Conservation (phyloP, 108 stramenopile genomes). For the Thalassiosira profunda region DNA sequence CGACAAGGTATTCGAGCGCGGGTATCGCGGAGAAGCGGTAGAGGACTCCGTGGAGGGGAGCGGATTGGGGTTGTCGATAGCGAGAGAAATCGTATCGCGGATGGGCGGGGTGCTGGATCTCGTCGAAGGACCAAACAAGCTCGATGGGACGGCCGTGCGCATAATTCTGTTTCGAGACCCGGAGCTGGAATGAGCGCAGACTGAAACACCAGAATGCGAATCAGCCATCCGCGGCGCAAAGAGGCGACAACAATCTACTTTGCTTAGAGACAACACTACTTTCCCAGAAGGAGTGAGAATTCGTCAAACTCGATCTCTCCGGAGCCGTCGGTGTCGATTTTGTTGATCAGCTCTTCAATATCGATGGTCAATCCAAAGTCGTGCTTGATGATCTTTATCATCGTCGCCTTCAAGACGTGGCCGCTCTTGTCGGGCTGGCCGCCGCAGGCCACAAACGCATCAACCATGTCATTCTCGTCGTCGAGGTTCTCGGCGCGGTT, state of each 20-base stretch:
- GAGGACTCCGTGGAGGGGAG: constrained; percentile 48
- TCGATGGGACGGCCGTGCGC: constrained; percentile 45
- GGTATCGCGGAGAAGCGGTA: constrained; percentile 61
- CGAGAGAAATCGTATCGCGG: constrained; percentile 48
- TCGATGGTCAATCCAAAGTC: constrained; percentile 90
- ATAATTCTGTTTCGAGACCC: constrained; percentile 43
- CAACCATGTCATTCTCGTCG: constrained; percentile 91
- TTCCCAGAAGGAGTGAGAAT: constrained; percentile 74
- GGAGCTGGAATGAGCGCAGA: too few species aligned
- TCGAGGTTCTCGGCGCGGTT: constrained; percentile 80
- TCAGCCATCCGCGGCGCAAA: too few species aligned
- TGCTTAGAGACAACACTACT: constrained; percentile 8
- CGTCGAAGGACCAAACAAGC: constrained; percentile 29
- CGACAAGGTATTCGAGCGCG: constrained; percentile 74
- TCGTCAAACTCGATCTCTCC: constrained; percentile 92
- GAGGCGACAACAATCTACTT: not conserved
- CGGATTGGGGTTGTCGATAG: constrained; percentile 82
- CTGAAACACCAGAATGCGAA: too few species aligned
- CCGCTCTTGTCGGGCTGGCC: constrained; percentile 70
- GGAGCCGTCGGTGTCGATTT: constrained; percentile 77
- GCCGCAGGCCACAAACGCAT: constrained; percentile 94
- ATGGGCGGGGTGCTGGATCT: constrained; percentile 79
- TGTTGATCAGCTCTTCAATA: constrained; percentile 84
- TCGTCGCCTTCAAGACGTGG: constrained; percentile 64
- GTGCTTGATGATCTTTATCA: constrained; percentile 88